Base-by-base conservation (phyloP, 495 filamentous ascomycete genomes). In the Penicillium chermesinum region DNA sequence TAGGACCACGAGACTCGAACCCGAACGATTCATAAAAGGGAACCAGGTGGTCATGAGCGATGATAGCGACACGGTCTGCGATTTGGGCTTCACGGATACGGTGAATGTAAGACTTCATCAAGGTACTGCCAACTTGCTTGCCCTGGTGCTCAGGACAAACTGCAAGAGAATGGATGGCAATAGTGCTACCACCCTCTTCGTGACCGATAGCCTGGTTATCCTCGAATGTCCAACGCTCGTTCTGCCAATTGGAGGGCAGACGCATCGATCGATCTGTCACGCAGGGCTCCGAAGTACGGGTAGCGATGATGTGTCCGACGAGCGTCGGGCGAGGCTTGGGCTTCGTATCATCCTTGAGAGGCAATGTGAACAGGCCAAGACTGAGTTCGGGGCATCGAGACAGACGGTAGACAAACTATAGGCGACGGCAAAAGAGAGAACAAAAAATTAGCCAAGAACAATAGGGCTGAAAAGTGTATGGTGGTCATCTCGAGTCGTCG, bases 341-440 rank as follows among this genome's bases (percentile, higher is more conserved):
- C 70, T 69, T 55, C 60, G 54, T 52, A 30, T 69, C 63, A 33
- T 72, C 66, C 20, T 72, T 55, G 44, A 76, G 58, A 27, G 64
- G 69, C 21, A 81, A 73, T 36, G 73, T 84, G 79, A 86, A 95
- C 48, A 97, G 70, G 22, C 91, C 91, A 34, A 93, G 66, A 58
- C 78, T 84, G 33, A 96, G 77, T 54, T 91, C 85, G n/a, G 85
- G 81, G 59, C 87, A 91, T 54, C 72, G 73, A 13, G 75, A 78
- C 13, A 97, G 81, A 43, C 90, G 87, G 61, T 96, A 95, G 19
- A 77, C 67, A 55, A 95, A 85, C 91, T 96, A 41, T 7, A n/a
- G n/a, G n/a, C n/a, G n/a, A n/a, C n/a, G n/a, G n/a, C n/a, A n/a
- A n/a, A n/a, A n/a, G n/a, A n/a, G n/a, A n/a, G n/a, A n/a, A n/a